Evolutionary conservation across 306 rosid genomes (phyloP).

Genomic region (Vigna nakashimae): DNA sequence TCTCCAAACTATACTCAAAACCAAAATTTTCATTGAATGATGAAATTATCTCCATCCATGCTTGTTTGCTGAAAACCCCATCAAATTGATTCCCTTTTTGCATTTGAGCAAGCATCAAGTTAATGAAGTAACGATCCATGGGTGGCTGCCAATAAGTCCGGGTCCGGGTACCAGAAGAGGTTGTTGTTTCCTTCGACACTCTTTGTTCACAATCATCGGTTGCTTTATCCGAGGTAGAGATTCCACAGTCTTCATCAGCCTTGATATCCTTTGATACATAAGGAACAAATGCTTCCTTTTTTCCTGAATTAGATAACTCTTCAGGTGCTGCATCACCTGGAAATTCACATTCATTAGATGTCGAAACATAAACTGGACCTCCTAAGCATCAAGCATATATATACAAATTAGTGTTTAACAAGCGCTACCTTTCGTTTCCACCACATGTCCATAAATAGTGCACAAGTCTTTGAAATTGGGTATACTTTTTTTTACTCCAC

Average conservation of each 20-base stretch:
- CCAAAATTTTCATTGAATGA: constrained; percentile 75
- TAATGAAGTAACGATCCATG: constrained; percentile 75
- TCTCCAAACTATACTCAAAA: constrained; percentile 68
- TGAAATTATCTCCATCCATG: constrained; percentile 81
- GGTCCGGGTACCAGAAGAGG: constrained; percentile 49
- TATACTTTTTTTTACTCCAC: constrained; percentile 70
- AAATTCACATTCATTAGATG: constrained; percentile 42
- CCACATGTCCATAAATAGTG: constrained; percentile 58
- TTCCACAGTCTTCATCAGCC: constrained; percentile 59
- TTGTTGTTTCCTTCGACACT: constrained; percentile 37
- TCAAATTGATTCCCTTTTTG: constrained; percentile 64
- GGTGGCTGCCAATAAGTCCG: constrained; percentile 83
- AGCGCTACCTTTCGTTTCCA: constrained; percentile 56
- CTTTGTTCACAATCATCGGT: constrained; percentile 43
- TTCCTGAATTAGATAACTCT: constrained; percentile 51
- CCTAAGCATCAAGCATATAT: constrained; percentile 40
- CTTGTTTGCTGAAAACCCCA: constrained; percentile 75
- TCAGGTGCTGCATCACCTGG: constrained; percentile 51
- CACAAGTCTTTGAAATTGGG: constrained; percentile 65
- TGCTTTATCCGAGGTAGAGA: constrained; percentile 48
- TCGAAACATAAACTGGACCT: constrained; percentile 34
- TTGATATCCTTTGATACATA: constrained; percentile 45
- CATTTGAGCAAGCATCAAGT: constrained; percentile 72
- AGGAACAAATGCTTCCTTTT: constrained; percentile 42
- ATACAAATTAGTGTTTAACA: constrained; percentile 14